Evolutionary conservation across 306 rosid genomes (phyloP).

Genomic region (Vigna hirtella): DNA sequence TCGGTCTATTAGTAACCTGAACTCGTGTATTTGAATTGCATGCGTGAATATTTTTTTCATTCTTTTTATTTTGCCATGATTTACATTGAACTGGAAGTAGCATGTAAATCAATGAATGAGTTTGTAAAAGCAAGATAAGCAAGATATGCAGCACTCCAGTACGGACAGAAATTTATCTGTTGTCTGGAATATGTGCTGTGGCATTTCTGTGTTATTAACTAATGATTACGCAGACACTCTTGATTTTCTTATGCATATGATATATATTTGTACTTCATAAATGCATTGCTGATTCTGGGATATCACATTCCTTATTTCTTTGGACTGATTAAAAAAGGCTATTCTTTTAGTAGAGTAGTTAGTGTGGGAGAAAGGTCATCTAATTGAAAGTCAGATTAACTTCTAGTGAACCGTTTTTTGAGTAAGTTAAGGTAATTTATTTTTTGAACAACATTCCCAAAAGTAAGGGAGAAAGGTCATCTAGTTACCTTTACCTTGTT

Average conservation of each 20-base stretch:
- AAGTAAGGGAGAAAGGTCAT: slow-evolving; percentile 23
- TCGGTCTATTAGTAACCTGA: not conserved
- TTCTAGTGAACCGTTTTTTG: not conserved
- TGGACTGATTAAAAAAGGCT: not conserved
- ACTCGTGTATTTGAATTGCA: slow-evolving; percentile 23
- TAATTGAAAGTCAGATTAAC: not conserved
- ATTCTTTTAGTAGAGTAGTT: not conserved
- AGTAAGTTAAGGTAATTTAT: not conserved
- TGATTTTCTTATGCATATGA: slow-evolving; percentile 1
- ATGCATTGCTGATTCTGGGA: not conserved
- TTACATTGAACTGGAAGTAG: not conserved
- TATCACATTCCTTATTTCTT: slow-evolving; percentile 2
- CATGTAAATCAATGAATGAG: not conserved
- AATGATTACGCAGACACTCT: no score
- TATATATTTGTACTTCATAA: not conserved
- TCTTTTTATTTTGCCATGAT: slow-evolving; percentile 22
- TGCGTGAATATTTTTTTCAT: slow-evolving; percentile 7
- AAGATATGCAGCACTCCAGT: not conserved
- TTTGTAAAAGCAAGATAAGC: not conserved
- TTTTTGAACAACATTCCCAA: slow-evolving; percentile 5
- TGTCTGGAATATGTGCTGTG: not conserved
- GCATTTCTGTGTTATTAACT: not conserved
- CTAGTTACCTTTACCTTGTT: slow-evolving; percentile 21
- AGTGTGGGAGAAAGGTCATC: not conserved
- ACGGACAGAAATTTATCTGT: not conserved